Evolutionary conservation across 768 basidiomycete genomes (phyloP).

Genomic region (Daedaleopsis nitida): DNA sequence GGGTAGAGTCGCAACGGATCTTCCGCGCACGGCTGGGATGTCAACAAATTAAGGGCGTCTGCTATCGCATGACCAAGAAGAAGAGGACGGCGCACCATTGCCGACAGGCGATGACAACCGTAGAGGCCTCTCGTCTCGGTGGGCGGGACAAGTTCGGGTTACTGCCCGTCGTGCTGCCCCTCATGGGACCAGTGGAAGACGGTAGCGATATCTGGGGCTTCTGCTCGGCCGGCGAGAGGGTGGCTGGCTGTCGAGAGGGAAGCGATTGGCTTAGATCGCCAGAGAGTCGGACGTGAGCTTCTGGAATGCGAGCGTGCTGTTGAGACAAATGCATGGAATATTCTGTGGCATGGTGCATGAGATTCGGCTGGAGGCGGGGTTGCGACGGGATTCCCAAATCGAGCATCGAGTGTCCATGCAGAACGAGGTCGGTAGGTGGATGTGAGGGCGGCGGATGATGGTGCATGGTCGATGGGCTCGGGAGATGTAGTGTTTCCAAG

Average conservation of each 20-base stretch:
- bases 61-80: conserved; percentile 18
- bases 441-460: conserved; percentile 24
- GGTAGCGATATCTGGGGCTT: conserved; percentile 21
- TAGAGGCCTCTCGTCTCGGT: conserved; percentile 42
- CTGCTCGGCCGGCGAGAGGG: conserved; percentile 23
- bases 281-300: conserved; percentile 25
- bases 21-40: conserved; percentile 74
- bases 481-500: conserved; percentile 30
- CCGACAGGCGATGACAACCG: conserved; percentile 80
- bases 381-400: conserved; percentile 22
- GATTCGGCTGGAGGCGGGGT: conserved; percentile 23
- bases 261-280: conserved; percentile 19
- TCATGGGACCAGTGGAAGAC: conserved; percentile 22
- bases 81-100: conserved; percentile 62
- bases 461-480: conserved; percentile 26
- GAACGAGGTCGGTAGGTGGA: conserved; percentile 20
- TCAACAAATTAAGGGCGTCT: conserved; percentile 26
- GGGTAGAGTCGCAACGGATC: conserved; percentile 83
- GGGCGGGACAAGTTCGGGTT: conserved; percentile 24
- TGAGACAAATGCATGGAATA: conserved; percentile 33
- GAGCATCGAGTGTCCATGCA: conserved; percentile 29
- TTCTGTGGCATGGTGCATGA: conserved; percentile 25
- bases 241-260: conserved; percentile 23
- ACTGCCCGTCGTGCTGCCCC: conserved; percentile 23
- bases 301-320: conserved; percentile 22